These are phyloP conservation scores for Boletus sp. DNA, from an alignment of 1,284 basidiomycete species.

Conservation along the genomic window DNA sequence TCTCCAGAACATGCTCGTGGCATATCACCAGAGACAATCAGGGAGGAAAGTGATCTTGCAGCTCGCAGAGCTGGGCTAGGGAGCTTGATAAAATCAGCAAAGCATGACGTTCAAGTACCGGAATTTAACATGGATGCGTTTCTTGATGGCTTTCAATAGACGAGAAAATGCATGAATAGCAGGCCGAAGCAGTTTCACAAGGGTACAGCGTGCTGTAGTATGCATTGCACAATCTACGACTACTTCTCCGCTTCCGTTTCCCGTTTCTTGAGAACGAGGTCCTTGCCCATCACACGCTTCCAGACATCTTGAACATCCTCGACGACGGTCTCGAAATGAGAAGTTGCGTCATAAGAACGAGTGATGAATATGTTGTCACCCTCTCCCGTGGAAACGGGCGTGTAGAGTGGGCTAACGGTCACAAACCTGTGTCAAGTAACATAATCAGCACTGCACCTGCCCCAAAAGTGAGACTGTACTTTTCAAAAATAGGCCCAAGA, in stretches of 20 bases:
- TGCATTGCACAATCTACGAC: slow-evolving; percentile 14
- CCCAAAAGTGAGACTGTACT: slow-evolving; percentile 47
- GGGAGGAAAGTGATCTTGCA: slow-evolving; percentile 52
- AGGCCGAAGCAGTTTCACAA: slow-evolving; percentile 9
- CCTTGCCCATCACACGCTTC: slow-evolving; percentile 75
- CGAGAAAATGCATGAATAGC: slow-evolving; percentile 2
- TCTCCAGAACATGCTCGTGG: slow-evolving; percentile 40
- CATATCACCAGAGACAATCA: slow-evolving; percentile 34
- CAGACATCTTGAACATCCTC: slow-evolving; percentile 94
- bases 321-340: slow-evolving; percentile 97
- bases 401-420: slow-evolving; percentile 84
- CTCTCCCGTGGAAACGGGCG: slow-evolving; percentile 78
- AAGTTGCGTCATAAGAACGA: slow-evolving; percentile 96
- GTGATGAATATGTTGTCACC: slow-evolving; percentile 94
- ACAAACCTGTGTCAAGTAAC: slow-evolving; percentile 68
- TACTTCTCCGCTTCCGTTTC: slow-evolving; percentile 64
- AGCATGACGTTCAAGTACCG: slow-evolving; percentile 77
- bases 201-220: slow-evolving; percentile 13
- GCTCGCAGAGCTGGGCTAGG: slow-evolving; percentile 74
- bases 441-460: slow-evolving; percentile 4
- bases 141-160: slow-evolving; percentile 15
- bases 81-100: slow-evolving; percentile 82
- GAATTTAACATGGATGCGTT: slow-evolving; percentile 83
- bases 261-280: slow-evolving; percentile 81
- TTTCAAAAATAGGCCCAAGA: slow-evolving; percentile 91